Evolutionary conservation across 306 rosid genomes (phyloP).

Genomic region (Oemleria cerasiformis): DNA sequence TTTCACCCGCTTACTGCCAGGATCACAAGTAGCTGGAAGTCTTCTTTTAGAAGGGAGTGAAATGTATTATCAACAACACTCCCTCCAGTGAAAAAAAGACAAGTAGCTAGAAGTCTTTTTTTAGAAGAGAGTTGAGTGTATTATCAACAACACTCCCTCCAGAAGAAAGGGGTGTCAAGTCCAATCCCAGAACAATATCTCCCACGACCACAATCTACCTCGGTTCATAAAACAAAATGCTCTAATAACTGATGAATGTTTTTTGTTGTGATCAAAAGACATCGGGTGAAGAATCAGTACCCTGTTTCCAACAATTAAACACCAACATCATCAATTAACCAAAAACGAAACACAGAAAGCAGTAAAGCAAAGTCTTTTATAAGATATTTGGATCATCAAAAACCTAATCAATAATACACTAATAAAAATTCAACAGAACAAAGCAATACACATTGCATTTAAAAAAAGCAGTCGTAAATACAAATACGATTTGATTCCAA

Average conservation of each 20-base stretch:
- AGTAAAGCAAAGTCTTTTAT: not conserved
- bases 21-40: not conserved
- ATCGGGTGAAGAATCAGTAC: constrained; percentile 32
- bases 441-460: not conserved
- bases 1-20: not conserved
- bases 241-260: constrained; percentile 18
- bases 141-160: not conserved
- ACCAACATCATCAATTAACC: not conserved
- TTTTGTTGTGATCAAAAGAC: constrained; percentile 42
- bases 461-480: not conserved
- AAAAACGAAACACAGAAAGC: not conserved
- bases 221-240: constrained; percentile 40
- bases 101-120: not conserved
- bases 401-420: not conserved
- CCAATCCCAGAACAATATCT: constrained; percentile 48
- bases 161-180: constrained; percentile 26
- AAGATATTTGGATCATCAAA: not conserved
- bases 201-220: constrained; percentile 44
- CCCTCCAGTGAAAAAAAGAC: not conserved
- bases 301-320: constrained; percentile 28
- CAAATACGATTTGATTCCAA: not conserved
- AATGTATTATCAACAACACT: not conserved
- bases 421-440: not conserved
- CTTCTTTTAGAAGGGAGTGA: not conserved
- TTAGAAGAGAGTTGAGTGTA: not conserved